Conservation (phyloP, 257 asterid genomes). For the Solanum lycopersicoides region DNA sequence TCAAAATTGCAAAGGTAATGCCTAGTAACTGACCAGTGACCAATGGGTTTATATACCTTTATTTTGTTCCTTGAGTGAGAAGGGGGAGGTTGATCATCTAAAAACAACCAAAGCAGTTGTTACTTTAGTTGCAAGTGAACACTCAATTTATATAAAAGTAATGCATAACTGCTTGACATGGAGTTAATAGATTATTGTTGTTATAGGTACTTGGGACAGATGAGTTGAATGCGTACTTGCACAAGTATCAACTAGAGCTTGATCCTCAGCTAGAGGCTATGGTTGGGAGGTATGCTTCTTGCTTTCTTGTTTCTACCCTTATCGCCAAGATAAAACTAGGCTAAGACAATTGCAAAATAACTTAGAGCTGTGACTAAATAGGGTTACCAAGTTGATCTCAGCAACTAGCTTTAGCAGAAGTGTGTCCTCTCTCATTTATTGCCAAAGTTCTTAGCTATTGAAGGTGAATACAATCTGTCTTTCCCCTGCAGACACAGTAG, state of each 20-base stretch:
- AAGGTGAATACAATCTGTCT: background rate
- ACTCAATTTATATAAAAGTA: background rate
- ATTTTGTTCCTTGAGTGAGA: background rate
- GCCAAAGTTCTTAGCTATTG: background rate
- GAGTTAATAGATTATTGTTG: constrained; percentile 10
- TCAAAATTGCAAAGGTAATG: constrained; percentile 9
- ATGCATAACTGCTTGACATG: background rate
- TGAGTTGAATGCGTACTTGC: constrained; percentile 86
- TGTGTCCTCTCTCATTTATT: background rate
- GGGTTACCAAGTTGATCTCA: background rate
- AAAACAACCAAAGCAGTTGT: background rate
- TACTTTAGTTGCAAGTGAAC: background rate
- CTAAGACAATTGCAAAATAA: background rate
- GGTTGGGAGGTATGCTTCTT: constrained; percentile 68
- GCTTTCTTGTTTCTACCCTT: background rate
- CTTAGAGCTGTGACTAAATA: background rate
- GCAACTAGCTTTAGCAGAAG: background rate
- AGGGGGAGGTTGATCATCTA: background rate
- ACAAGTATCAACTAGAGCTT: constrained; percentile 73
- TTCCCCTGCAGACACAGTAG: constrained; percentile 62
- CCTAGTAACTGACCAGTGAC: background rate
- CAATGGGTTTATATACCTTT: background rate
- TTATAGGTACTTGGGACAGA: constrained; percentile 91
- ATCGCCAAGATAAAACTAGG: background rate
- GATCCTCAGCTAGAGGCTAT: constrained; percentile 90